Evolutionary conservation across 2,329 filamentous ascomycete genomes (phyloP), one percentile per base, ranked within the genome.

Genomic region (Colletotrichum chlorophyti): DNA sequence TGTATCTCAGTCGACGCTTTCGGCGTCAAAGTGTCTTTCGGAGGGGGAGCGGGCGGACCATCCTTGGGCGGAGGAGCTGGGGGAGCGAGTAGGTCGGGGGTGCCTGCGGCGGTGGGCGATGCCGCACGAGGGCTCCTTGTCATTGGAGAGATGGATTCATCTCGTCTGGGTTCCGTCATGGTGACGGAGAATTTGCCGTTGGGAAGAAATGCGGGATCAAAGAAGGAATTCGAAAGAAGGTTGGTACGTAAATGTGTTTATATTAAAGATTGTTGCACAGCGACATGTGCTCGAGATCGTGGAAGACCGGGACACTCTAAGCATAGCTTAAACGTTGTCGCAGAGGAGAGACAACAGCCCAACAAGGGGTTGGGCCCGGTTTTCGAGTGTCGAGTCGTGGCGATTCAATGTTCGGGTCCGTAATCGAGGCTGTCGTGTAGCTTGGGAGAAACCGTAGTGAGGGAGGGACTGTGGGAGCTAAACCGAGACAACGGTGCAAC

Each of bases 91-190:
- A 19, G 46, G 47, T 42, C 52, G 47, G 23, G 53, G n/a, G 41
- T 32, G 43, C 35, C 19, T 19, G 54, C 21, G 46, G 59, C 27
- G 46, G 60, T n/a, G 23, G 48, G 29, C 12, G 42, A 51, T 34
- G 47, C 41, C 24, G 62, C 51, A 19, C 34, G 45, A 38, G 57
- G 47, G 35, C 53, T 60, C 37, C 45, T 45, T 37, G 64, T 63
- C 61, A 65, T 60, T 40, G 67, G 65, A 35, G 66, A 69, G 43
- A 68, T 53, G 10, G 66, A 67, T 6, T 64, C 64, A 54, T 68
- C 65, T 53, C 62, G 59, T 43, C 46, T 53, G 32, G 31, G 23
- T 35, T 55, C 58, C 24, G 59, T 55, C 61, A 61, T 62, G 4
- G 34, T 53, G 63, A 43, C 51, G 29, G 26, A 19, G 21, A 10